A percentile compares a stretch with the other conserved stretches of the same genome.
phyloP scores from a whole-genome alignment of 257 asterid genomes.

The Osmanthus fragrans region DNA sequence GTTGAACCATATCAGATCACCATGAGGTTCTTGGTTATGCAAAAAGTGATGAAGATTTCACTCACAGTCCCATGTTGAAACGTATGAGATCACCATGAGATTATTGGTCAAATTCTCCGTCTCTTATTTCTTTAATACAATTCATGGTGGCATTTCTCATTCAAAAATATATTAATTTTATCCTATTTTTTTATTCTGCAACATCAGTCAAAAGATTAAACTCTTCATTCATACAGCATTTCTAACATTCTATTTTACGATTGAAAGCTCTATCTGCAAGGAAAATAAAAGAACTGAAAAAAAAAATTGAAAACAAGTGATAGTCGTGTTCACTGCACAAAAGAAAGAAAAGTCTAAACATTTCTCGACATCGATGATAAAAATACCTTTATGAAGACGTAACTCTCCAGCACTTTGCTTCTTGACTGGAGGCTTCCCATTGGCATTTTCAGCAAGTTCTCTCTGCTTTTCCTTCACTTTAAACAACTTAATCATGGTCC shows the following conservation, averaged over 20 bases:
- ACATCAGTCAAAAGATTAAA: slow-evolving; percentile 16
- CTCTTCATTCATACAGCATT: background rate
- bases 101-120: too few species aligned
- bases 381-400: slow-evolving; percentile 44
- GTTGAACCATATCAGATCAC: background rate
- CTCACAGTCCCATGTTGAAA: background rate
- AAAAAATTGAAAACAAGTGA: background rate
- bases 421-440: slow-evolving; percentile 58
- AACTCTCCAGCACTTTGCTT: slow-evolving; percentile 60
- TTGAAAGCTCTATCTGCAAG: background rate
- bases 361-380: slow-evolving; percentile 1
- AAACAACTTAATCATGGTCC: slow-evolving; percentile 82
- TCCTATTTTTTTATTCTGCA: background rate
- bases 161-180: background rate
- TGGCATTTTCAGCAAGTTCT: slow-evolving; percentile 87
- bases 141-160: slow-evolving; percentile 9
- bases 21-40: background rate
- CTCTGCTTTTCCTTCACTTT: slow-evolving; percentile 93
- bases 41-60: background rate
- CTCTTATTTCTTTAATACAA: background rate
- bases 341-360: slow-evolving; percentile 2
- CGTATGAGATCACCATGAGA: background rate
- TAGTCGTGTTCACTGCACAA: background rate
- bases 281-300: background rate
- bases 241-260: background rate